Evolutionary conservation across 2,329 filamentous ascomycete genomes (phyloP).

Genomic region (Teratosphaeria pseudoeucalypti): DNA sequence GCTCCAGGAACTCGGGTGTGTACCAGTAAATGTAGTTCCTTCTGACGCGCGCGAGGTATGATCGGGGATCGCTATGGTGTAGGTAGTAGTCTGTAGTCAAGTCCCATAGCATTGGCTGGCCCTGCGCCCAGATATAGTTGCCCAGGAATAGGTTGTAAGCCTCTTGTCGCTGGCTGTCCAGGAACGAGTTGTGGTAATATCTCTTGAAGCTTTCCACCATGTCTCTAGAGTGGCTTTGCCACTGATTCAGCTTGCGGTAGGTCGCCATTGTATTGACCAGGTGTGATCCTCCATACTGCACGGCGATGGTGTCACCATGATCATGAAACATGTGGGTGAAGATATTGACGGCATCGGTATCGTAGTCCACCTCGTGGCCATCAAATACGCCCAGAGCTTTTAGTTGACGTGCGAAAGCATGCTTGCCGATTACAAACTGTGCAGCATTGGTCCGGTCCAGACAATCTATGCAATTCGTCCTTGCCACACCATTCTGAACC

Average conservation of each 20-base stretch:
- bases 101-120: conserved; percentile 95
- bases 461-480: conserved; percentile 97
- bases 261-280: conserved; percentile 99
- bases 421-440: conserved; percentile 94
- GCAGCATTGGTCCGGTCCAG: conserved; percentile 94
- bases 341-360: conserved; percentile 89
- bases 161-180: conserved; percentile 95
- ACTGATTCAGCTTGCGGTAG: conserved; percentile 97
- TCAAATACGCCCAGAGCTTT: conserved; percentile 82
- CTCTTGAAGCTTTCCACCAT: conserved; percentile 99
- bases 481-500: conserved; percentile 82
- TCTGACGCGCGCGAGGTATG: conserved; percentile 54
- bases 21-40: conserved; percentile 82
- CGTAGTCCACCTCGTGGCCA: conserved; percentile 71
- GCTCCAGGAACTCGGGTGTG: conserved; percentile 59
- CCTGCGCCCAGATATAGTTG: conserved; percentile 81
- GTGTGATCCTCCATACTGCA: conserved; percentile 95
- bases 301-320: conserved; percentile 92
- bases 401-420: conserved; percentile 82
- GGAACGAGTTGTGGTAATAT: conserved; percentile 97
- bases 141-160: conserved; percentile 96
- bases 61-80: conserved; percentile 74
- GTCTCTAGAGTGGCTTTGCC: conserved; percentile 92
- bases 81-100: conserved; percentile 90
- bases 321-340: conserved; percentile 97